Conservation (phyloP, 2,329 filamentous ascomycete genomes). For the Leptographium lundbergii region DNA sequence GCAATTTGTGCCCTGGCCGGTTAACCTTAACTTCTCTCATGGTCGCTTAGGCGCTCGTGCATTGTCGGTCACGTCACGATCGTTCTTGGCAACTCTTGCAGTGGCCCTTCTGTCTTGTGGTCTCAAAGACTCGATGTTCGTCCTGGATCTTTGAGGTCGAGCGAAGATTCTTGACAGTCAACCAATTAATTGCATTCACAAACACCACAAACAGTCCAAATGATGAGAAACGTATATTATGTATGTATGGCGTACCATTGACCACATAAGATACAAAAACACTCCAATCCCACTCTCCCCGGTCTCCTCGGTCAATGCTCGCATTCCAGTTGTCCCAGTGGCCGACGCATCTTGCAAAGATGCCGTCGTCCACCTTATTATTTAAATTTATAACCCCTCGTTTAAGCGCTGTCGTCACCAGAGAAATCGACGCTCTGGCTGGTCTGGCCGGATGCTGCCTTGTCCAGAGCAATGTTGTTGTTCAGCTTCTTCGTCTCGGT, state of each 20-base stretch:
- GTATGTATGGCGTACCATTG: neutral
- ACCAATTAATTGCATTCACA: too few species aligned
- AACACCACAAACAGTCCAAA: too few species aligned
- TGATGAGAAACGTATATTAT: neutral
- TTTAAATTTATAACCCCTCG: neutral
- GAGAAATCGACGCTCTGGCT: slow-evolving; percentile 25
- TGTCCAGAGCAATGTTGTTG: slow-evolving; percentile 34
- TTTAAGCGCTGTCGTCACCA: slow-evolving; percentile 7
- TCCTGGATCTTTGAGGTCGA: too few species aligned
- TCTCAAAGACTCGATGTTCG: too few species aligned
- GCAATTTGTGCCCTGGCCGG: too few species aligned
- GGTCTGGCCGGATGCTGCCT: slow-evolving; percentile 20
- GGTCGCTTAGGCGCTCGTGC: too few species aligned
- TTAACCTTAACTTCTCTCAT: too few species aligned
- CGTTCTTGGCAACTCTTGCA: too few species aligned
- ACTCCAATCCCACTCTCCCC: neutral
- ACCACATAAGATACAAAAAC: neutral
- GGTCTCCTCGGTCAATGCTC: neutral
- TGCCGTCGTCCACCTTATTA: neutral
- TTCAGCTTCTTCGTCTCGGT: slow-evolving; percentile 37
- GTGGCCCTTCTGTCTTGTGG: too few species aligned
- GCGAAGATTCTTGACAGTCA: too few species aligned
- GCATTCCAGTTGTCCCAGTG: neutral
- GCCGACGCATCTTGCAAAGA: neutral
- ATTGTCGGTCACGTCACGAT: too few species aligned